Base-by-base conservation (phyloP, 371 early-diverging fungal genomes). In the Mucor mucedo region DNA sequence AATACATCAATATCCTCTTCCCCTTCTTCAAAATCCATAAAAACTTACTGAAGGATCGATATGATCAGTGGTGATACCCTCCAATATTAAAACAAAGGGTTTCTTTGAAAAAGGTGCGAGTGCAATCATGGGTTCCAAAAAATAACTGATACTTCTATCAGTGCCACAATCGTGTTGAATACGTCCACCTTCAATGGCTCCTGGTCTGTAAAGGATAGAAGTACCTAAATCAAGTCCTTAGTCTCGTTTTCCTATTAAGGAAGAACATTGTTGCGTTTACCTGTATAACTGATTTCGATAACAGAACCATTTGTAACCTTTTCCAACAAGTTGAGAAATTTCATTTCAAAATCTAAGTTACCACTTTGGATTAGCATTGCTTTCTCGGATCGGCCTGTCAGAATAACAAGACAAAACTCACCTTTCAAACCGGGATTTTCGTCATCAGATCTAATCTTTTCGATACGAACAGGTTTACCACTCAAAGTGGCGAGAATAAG, bases 1-100 rank as follows among this genome's bases (percentile, higher is more conserved):
- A 47, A 0, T 14, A 21, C n/a, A 66, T 52, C 42, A n/a, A 48
- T 16, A 21, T 47, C 16, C 47, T 29, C 44, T 42, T n/a, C n/a
- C 21, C 21, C 13, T 10, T 42, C 14, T 13, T 42, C n/a, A 42
- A 10, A 10, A 10, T 79, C 30, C 4, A 63, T 8, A 35, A 21
- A 21, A 21, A 35, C 83, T 68, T 82, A 87, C 89, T 62, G 89
- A 88, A 53, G 84, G 79, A 67, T 97, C 95, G 28, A 88, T 75
- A 69, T 94, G 92, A 75, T 97, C 93, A 69, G 95, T 95, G 0
- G 99, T 98, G 63, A 98, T 87, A 29, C 99, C 99, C 58, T 83
- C 84, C 49, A 99, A 75, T 9, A 87, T 91, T 41, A 95, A 71
- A 11, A 79, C 77, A 71, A 96, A 79, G 11, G 95, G 93, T 49